Conservation (phyloP, 2,329 filamentous ascomycete species). For the Trichoderma semiorbis region DNA sequence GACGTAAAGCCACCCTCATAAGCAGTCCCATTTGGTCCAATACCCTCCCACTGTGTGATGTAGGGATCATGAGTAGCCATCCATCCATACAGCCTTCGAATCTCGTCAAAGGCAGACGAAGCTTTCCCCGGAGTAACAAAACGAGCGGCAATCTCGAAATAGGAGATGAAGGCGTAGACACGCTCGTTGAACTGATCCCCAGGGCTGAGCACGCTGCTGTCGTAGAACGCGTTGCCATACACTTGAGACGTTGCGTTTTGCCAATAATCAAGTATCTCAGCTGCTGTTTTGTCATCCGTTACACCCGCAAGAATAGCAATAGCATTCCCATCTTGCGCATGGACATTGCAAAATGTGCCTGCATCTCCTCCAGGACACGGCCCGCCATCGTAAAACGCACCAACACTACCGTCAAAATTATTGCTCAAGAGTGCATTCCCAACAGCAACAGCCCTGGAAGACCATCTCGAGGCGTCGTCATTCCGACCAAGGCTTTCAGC, state of each 20-base stretch:
- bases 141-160: slow-evolving; percentile 50
- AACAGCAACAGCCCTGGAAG: slow-evolving; percentile 33
- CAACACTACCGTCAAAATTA: slow-evolving; percentile 41
- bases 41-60: slow-evolving; percentile 51
- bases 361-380: slow-evolving; percentile 25
- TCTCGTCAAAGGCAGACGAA: slow-evolving; percentile 41
- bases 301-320: slow-evolving; percentile 42
- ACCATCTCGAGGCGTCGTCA: slow-evolving; percentile 40
- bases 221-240: slow-evolving; percentile 53
- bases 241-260: slow-evolving; percentile 31
- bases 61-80: slow-evolving; percentile 46
- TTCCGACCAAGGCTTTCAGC: slow-evolving; percentile 32
- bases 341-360: slow-evolving; percentile 32
- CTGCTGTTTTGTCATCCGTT: slow-evolving; percentile 29
- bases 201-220: slow-evolving; percentile 37
- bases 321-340: slow-evolving; percentile 51
- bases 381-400: slow-evolving; percentile 46
- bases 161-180: slow-evolving; percentile 52
- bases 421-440: slow-evolving; percentile 34
- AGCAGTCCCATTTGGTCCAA: slow-evolving; percentile 39
- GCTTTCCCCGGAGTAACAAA: slow-evolving; percentile 35
- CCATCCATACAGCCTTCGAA: slow-evolving; percentile 47
- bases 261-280: slow-evolving; percentile 40
- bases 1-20: slow-evolving; percentile 48
- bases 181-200: slow-evolving; percentile 38